These are phyloP conservation scores for Pleoardoris graminearum DNA, from an alignment of 2,329 filamentous ascomycete species.

Conservation along the genomic window DNA sequence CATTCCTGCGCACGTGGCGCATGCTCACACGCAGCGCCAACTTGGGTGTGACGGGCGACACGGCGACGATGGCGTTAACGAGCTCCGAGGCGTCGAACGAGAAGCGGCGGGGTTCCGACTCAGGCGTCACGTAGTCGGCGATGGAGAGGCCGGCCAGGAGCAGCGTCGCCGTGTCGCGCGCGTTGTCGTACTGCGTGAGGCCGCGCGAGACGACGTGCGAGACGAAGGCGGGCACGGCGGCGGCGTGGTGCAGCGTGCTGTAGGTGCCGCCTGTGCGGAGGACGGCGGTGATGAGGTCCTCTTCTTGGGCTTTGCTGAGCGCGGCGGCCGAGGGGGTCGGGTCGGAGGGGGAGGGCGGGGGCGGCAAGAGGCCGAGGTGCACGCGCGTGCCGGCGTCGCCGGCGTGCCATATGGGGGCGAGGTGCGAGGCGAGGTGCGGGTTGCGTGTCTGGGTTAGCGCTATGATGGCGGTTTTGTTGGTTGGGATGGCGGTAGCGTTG, in stretches of 20 bases:
- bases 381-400: slow-evolving; percentile 25
- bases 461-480: slow-evolving; percentile 26
- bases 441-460: slow-evolving; percentile 20
- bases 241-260: slow-evolving; percentile 19
- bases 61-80: slow-evolving; percentile 19
- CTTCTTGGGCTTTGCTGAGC: slow-evolving; percentile 9
- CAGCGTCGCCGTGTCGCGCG: slow-evolving; percentile 25
- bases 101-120: slow-evolving; percentile 22
- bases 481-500: slow-evolving; percentile 14
- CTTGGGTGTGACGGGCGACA: slow-evolving; percentile 19
- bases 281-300: slow-evolving; percentile 27
- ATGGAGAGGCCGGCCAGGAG: slow-evolving; percentile 24
- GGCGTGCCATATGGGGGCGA: slow-evolving; percentile 24
- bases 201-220: slow-evolving; percentile 25
- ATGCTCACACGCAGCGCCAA: slow-evolving; percentile 19
- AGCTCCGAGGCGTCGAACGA: slow-evolving; percentile 23
- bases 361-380: slow-evolving; percentile 23
- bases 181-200: slow-evolving; percentile 29
- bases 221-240: slow-evolving; percentile 19
- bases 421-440: slow-evolving; percentile 18
- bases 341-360: slow-evolving; percentile 2
- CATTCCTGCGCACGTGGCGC: slow-evolving; percentile 23
- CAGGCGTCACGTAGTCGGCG: slow-evolving; percentile 22
- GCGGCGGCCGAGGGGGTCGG: background rate
- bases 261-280: slow-evolving; percentile 28